Conservation (phyloP, 106 monocot species). For the Dactylorhiza incarnata region DNA sequence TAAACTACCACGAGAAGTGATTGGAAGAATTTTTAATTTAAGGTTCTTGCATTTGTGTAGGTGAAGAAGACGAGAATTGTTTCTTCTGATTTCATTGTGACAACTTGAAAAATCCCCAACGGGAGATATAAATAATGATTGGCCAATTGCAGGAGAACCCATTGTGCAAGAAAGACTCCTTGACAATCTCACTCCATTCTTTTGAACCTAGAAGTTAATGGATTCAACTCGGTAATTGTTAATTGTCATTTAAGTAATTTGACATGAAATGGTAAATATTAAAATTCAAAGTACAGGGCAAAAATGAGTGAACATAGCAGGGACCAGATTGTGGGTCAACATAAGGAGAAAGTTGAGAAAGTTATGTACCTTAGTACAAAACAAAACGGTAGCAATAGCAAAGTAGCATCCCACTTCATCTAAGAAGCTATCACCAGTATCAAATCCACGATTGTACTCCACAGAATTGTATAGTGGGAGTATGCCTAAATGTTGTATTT, state of each 20-base stretch:
- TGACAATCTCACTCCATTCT: conserved; percentile 60
- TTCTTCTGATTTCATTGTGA: not conserved
- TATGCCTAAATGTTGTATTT: not conserved
- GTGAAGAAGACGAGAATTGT: conserved; percentile 9
- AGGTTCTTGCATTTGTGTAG: conserved; percentile 36
- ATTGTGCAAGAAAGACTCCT: conserved; percentile 61
- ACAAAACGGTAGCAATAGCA: conserved; percentile 55
- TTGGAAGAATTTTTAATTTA: conserved; percentile 31
- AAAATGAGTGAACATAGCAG: too few species aligned
- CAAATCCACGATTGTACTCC: conserved; percentile 27
- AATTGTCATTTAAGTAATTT: too few species aligned
- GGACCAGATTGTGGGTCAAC: not conserved
- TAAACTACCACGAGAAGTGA: not conserved
- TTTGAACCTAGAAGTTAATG: conserved; percentile 38
- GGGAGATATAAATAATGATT: conserved; percentile 44
- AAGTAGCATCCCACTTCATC: conserved; percentile 45
- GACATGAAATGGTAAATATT: too few species aligned
- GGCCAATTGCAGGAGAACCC: conserved; percentile 53
- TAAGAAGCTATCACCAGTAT: conserved; percentile 11
- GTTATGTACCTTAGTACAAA: conserved; percentile 50
- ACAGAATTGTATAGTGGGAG: conserved; percentile 36
- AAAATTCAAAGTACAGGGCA: too few species aligned
- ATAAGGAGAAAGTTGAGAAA: not conserved
- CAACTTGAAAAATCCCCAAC: conserved; percentile 18
- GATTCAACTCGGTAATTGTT: not conserved